These are phyloP conservation scores for Pyrenophora teres DNA, from an alignment of 2,329 filamentous ascomycete genomes.

Conservation along the genomic window DNA sequence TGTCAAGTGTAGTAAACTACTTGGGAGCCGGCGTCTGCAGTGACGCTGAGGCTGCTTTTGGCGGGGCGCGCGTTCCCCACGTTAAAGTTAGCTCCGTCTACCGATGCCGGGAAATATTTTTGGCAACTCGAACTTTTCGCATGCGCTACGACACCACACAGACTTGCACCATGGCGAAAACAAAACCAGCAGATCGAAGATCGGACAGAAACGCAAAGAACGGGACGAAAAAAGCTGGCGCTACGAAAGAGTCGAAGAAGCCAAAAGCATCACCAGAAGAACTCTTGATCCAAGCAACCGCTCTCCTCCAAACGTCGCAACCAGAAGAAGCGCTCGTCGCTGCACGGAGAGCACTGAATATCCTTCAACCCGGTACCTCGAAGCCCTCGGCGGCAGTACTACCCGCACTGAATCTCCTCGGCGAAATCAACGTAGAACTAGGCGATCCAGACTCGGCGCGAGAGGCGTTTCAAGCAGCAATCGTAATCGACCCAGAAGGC, in stretches of 20 bases:
- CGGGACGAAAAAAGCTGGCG: slow-evolving; percentile 39
- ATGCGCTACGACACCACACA: slow-evolving; percentile 1
- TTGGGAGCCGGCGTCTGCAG: slow-evolving; percentile 6
- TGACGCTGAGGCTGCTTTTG: slow-evolving; percentile 24
- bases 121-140: slow-evolving; percentile 12
- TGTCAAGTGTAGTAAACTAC: slow-evolving; percentile 9
- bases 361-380: slow-evolving; percentile 48
- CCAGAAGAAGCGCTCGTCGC: slow-evolving; percentile 61
- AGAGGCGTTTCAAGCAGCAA: slow-evolving; percentile 72
- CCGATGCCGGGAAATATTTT: slow-evolving; percentile 29
- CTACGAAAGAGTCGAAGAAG: slow-evolving; percentile 45
- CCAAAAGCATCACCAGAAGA: slow-evolving; percentile 58
- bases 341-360: slow-evolving; percentile 59
- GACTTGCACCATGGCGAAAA: slow-evolving; percentile 54
- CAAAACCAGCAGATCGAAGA: slow-evolving; percentile 54
- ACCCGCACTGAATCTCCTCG: slow-evolving; percentile 74
- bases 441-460: slow-evolving; percentile 80
- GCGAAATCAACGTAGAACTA: slow-evolving; percentile 79
- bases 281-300: slow-evolving; percentile 61
- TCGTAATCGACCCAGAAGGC: slow-evolving; percentile 77
- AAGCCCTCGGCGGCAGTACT: slow-evolving; percentile 56
- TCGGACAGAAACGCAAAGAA: slow-evolving; percentile 41
- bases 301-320: slow-evolving; percentile 63
- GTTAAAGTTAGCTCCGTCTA: slow-evolving; percentile 34
- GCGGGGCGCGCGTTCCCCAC: slow-evolving; percentile 31